phyloP scores from a whole-genome alignment of 2,329 filamentous ascomycete genomes.

The Akanthomyces uredinophilus region DNA sequence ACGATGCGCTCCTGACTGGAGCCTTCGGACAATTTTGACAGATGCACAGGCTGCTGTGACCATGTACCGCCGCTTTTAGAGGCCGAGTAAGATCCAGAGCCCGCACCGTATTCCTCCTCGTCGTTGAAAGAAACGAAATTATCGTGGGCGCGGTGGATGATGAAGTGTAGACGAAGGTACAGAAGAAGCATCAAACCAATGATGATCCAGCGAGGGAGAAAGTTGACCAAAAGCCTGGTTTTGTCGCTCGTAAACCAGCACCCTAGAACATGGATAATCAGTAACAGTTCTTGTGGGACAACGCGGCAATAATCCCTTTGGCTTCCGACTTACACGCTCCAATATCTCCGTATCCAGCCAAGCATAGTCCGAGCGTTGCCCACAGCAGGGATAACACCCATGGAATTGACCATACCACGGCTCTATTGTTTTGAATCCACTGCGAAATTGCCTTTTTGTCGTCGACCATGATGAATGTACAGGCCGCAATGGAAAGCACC shows the following conservation, averaged over 20 bases:
- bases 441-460: conserved; percentile 30
- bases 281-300: background rate
- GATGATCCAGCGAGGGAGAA: conserved; percentile 38
- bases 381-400: conserved; percentile 33
- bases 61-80: conserved; percentile 20
- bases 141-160: conserved; percentile 34
- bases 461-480: conserved; percentile 36
- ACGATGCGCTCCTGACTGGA: conserved; percentile 9
- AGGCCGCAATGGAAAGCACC: conserved; percentile 37
- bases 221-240: conserved; percentile 35
- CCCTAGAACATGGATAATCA: background rate
- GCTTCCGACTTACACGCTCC: conserved; percentile 22
- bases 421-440: conserved; percentile 33
- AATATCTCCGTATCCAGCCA: conserved; percentile 30
- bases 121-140: conserved; percentile 28
- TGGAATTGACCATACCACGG: conserved; percentile 30
- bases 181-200: conserved; percentile 33
- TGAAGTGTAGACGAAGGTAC: conserved; percentile 34
- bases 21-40: background rate
- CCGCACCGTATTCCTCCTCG: conserved; percentile 9
- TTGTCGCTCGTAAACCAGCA: conserved; percentile 36
- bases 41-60: conserved; percentile 16
- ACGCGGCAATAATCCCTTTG: background rate
- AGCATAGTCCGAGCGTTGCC: conserved; percentile 28
- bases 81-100: background rate